Evolutionary conservation across 2,329 filamentous ascomycete species (phyloP), one percentile per base, ranked within the genome.

Genomic region (Aphanoascus verrucosus): DNA sequence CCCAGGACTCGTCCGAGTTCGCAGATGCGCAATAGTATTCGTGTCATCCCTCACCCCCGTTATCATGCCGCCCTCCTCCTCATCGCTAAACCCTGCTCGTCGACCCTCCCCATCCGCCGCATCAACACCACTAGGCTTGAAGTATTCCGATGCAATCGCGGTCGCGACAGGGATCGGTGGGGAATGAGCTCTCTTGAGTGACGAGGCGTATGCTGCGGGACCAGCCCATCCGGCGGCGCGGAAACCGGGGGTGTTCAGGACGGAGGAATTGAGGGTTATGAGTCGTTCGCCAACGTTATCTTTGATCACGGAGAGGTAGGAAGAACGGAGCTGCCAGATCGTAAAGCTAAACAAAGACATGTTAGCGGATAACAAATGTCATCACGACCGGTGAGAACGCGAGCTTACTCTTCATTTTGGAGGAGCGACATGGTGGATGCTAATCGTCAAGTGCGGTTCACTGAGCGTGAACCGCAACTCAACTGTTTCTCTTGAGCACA

Each of bases 271-370:
- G 60, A 84, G 75, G 56, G 77, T 82, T 67, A 84, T 84, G 50
- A 84, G 71, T 41, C 81, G 75, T 64, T 84, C 81, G 57, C 80
- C 81, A 40, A 83, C 78, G 56, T 81, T 81, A 64, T 84, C 81
- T 65, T 82, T 82, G 61, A 81, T 82, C 46, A 77, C 73, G 31
- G 77, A 76, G 17, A 84, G 75, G 62, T 83, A 84, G 37, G 80
- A 80, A 15, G 80, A 81, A 54, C 81, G 80, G 40, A 84, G 72
- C 63, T 82, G 80, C 74, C 82, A 84, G 55, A 83, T 77, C 32
- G 81, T 78, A 64, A 84, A 84, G 63, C 79, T 81, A 63, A 53
- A 32, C 2, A 28, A 40, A 11, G 9, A 19, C 6, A 14, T 6
- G 19, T 45, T 28, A 28, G 7, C 7, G 23, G 49, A 44, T 37